phyloP scores from a whole-genome alignment of 495 filamentous ascomycete genomes.

The Aspergillus sparsus region DNA sequence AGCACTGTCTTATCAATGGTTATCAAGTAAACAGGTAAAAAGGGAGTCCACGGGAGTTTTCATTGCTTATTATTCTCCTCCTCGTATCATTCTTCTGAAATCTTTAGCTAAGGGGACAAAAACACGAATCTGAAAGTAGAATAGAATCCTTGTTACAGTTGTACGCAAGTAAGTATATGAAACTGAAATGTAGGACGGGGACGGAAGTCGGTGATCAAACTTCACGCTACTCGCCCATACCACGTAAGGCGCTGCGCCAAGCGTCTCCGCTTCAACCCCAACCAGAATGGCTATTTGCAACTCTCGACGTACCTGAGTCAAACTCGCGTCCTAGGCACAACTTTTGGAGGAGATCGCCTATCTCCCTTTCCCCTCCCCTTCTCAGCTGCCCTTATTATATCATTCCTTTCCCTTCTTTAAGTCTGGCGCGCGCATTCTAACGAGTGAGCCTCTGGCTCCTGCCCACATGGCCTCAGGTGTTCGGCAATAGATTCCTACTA shows the following conservation, averaged over 20 bases:
- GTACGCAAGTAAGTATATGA: neutral
- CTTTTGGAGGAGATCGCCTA: slow-evolving; percentile 4
- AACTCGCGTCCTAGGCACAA: slow-evolving; percentile 6
- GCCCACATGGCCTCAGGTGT: slow-evolving; percentile 17
- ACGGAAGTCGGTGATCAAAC: neutral
- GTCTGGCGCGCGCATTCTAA: neutral
- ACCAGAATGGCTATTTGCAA: slow-evolving; percentile 8
- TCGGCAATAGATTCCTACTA: slow-evolving; percentile 10
- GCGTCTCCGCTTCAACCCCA: slow-evolving; percentile 26
- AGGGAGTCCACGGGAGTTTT: too few species aligned
- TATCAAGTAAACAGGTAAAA: too few species aligned
- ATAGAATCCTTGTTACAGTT: too few species aligned
- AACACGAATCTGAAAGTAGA: too few species aligned
- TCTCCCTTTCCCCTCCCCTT: slow-evolving; percentile 5
- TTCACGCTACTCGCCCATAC: slow-evolving; percentile 9
- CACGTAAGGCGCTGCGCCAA: slow-evolving; percentile 22
- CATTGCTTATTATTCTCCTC: too few species aligned
- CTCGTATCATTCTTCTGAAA: too few species aligned
- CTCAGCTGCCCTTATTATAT: slow-evolving; percentile 4
- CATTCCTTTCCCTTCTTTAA: neutral
- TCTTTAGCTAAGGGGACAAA: too few species aligned
- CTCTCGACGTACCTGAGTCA: slow-evolving; percentile 10
- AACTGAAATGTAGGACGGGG: slow-evolving; percentile 9
- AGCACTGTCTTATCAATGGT: neutral
- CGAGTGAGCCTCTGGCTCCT: slow-evolving; percentile 11